Conservation (phyloP, 306 rosid genomes). For the Lathyrus aphaca region DNA sequence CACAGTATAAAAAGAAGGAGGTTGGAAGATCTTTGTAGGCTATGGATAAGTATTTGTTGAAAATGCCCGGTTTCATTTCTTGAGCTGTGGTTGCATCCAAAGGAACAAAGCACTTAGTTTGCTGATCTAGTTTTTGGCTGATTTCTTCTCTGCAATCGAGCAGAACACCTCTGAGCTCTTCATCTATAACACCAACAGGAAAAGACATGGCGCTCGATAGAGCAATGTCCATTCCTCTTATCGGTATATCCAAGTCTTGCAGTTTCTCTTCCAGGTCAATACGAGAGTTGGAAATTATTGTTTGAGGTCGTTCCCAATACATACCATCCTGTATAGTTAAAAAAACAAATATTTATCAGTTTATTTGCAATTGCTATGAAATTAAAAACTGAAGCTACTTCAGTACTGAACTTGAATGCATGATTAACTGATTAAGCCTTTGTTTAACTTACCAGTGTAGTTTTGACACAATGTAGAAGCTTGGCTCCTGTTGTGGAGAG, state of each 20-base stretch:
- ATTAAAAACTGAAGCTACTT: not conserved
- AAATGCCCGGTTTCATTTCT: constrained; percentile 39
- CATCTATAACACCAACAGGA: constrained; percentile 51
- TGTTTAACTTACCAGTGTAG: constrained; percentile 51
- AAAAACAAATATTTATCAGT: constrained; percentile 22
- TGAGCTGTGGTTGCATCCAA: constrained; percentile 48
- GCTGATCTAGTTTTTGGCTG: constrained; percentile 46
- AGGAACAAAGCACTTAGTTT: constrained; percentile 44
- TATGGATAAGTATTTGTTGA: constrained; percentile 40
- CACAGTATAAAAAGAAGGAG: constrained; percentile 66
- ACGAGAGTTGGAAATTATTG: constrained; percentile 34
- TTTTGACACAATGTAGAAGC: constrained; percentile 48
- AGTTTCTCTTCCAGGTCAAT: constrained; percentile 46
- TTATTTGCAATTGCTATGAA: not conserved
- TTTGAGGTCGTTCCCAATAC: constrained; percentile 68
- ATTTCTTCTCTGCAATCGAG: constrained; percentile 43
- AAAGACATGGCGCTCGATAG: constrained; percentile 48
- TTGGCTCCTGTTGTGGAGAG: constrained; percentile 58
- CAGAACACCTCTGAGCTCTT: constrained; percentile 50
- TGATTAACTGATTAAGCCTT: constrained; percentile 10
- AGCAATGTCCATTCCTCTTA: constrained; percentile 77
- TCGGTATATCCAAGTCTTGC: constrained; percentile 52
- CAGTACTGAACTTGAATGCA: not conserved
- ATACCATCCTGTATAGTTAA: constrained; percentile 58
- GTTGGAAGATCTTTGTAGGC: constrained; percentile 50